Conservation (phyloP, 225 moss, liverwort and hornwort species). For the Climacium dendroides region DNA sequence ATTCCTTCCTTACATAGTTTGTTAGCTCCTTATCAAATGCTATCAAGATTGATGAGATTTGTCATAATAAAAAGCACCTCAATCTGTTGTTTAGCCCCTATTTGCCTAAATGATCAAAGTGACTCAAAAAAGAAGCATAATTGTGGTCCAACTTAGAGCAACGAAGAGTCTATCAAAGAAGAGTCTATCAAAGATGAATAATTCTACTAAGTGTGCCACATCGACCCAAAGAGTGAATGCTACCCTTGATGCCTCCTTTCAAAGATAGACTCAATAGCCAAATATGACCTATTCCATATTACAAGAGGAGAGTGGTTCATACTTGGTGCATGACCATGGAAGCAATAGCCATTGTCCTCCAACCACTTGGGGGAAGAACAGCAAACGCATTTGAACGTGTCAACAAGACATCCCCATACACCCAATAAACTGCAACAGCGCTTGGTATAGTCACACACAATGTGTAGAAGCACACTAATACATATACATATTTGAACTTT, state of each 20-base stretch:
- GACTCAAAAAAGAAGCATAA: not conserved
- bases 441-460: constrained; percentile 32
- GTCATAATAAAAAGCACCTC: not conserved
- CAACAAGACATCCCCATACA: constrained; percentile 34
- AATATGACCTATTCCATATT: too few species aligned
- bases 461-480: constrained; percentile 28
- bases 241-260: not conserved
- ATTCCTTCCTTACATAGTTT: not conserved
- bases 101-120: not conserved
- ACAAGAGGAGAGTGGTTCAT: not conserved
- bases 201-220: too few species aligned
- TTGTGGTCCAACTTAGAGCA: too few species aligned
- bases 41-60: not conserved
- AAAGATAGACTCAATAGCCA: too few species aligned
- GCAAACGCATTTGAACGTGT: constrained; percentile 42
- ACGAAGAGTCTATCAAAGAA: not conserved
- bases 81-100: not conserved
- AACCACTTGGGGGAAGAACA: constrained; percentile 17
- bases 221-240: not conserved
- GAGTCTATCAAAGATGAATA: not conserved
- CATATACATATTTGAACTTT: constrained; percentile 32
- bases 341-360: constrained; percentile 31
- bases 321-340: constrained; percentile 55
- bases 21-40: not conserved
- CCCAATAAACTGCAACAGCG: constrained; percentile 36